phyloP scores from a whole-genome alignment of 495 filamentous ascomycete species.

The Collariella sp. region DNA sequence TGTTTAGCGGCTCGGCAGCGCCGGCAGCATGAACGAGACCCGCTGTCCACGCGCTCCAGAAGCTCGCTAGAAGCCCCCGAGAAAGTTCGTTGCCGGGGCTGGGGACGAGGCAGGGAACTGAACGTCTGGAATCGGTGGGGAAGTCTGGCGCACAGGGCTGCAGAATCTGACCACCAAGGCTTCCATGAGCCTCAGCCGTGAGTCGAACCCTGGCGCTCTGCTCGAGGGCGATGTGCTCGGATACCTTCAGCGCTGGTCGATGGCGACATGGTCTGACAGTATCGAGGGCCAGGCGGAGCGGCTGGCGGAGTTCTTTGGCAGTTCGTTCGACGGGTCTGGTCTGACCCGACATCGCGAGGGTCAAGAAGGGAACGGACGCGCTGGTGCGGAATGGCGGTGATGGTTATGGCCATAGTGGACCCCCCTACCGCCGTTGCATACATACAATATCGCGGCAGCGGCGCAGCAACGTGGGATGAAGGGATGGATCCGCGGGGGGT shows the following conservation, averaged over 20 bases:
- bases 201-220: too few species aligned
- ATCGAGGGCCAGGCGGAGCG: neutral
- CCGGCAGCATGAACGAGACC: conserved; percentile 3
- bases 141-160: neutral
- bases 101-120: neutral
- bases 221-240: too few species aligned
- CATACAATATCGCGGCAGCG: neutral
- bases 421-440: neutral
- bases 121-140: neutral
- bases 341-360: too few species aligned
- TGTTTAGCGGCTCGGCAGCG: neutral
- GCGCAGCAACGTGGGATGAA: too few species aligned
- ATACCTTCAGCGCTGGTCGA: neutral
- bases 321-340: too few species aligned
- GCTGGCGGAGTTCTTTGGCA: neutral
- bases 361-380: too few species aligned
- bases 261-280: neutral
- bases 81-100: conserved; percentile 10
- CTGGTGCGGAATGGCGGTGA: too few species aligned
- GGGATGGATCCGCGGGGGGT: too few species aligned
- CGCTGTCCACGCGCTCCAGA: neutral
- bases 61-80: neutral
- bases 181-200: neutral
- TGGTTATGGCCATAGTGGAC: too few species aligned
- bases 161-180: neutral